Conservation (phyloP, 371 early-diverging fungal species). For the Mortierella sp. region DNA sequence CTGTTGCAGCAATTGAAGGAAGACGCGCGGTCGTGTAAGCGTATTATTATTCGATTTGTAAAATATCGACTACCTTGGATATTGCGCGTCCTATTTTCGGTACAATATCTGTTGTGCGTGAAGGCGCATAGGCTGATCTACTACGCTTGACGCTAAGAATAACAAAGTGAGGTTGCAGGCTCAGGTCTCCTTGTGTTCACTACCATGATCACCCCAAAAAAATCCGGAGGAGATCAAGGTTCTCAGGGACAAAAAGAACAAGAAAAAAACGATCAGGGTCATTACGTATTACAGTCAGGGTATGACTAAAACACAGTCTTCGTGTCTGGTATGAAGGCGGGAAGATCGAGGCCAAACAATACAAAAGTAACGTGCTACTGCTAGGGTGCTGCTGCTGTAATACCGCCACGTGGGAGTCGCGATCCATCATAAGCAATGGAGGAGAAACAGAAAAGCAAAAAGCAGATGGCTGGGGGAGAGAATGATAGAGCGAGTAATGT, state of each 20-base stretch:
- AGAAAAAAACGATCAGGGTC: neutral
- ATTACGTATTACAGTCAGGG: neutral
- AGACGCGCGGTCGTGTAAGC: neutral
- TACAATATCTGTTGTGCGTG: neutral
- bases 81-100: neutral
- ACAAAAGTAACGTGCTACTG: neutral
- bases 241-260: neutral
- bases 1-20: no score
- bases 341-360: neutral
- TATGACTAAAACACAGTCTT: no score
- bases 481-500: neutral
- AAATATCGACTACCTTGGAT: neutral
- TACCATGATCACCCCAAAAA: neutral
- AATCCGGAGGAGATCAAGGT: neutral
- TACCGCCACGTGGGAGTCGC: neutral
- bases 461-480: neutral
- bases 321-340: neutral
- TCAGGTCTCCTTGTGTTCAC: neutral
- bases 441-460: neutral
- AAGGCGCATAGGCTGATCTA: neutral
- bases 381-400: neutral
- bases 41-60: neutral
- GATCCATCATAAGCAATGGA: neutral
- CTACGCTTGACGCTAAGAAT: neutral
- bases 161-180: neutral